A percentile compares a stretch with the other conserved stretches of the same genome.
phyloP scores from a whole-genome alignment of 208 protist genomes.

The Tritrichomonas musculus region DNA sequence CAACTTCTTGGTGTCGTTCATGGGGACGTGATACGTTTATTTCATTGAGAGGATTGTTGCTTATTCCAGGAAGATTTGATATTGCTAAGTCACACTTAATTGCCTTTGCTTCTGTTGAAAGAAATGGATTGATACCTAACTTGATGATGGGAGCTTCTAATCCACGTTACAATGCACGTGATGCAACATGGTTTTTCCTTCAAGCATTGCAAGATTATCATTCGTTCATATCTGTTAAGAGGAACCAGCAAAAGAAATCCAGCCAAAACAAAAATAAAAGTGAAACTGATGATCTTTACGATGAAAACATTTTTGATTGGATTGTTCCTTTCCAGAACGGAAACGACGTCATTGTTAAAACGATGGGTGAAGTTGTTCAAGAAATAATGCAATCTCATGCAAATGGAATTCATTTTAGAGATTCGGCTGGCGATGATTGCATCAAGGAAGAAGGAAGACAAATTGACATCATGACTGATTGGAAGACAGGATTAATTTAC shows the following conservation, averaged over 20 bases:
- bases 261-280: background rate
- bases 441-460: background rate
- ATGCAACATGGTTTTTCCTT: slow-evolving; percentile 13
- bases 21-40: slow-evolving; percentile 24
- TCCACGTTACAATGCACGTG: slow-evolving; percentile 13
- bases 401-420: background rate
- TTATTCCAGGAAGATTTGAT: background rate
- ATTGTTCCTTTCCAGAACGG: background rate
- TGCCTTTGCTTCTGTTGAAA: background rate
- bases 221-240: background rate
- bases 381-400: background rate
- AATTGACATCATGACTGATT: background rate
- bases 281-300: background rate
- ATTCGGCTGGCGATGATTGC: background rate
- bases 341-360: background rate
- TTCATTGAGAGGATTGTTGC: background rate
- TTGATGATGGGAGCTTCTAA: background rate
- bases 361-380: background rate
- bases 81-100: background rate
- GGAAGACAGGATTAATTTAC: background rate
- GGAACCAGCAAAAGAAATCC: background rate
- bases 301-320: too few species aligned
- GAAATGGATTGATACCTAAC: slow-evolving; percentile 11
- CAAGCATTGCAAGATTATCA: background rate
- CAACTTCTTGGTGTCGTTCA: background rate